A percentile compares a stretch with the other conserved stretches of the same genome.
Evolutionary conservation across 2,329 filamentous ascomycete species (phyloP).

Genomic region (Phialophora verrucosa): DNA sequence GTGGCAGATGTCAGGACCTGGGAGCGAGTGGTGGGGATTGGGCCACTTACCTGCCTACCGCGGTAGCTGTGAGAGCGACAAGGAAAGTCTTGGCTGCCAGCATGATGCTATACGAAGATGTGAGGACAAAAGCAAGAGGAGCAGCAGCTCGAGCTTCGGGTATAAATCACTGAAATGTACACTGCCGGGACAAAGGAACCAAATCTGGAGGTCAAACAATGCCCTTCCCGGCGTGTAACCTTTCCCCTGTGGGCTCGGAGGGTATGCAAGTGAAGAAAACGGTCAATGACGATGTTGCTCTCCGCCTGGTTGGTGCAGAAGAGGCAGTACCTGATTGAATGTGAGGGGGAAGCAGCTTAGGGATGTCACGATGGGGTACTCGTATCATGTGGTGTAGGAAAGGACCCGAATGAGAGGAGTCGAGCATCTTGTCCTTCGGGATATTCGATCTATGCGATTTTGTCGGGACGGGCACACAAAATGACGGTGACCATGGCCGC

Average conservation of each 20-base stretch:
- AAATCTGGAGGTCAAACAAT: slow-evolving; percentile 13
- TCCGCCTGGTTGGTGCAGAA: not conserved
- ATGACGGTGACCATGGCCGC: slow-evolving; percentile 9
- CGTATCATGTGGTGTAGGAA: slow-evolving; percentile 22
- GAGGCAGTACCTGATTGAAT: not conserved
- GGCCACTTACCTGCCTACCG: slow-evolving; percentile 31
- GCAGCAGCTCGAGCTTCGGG: not conserved
- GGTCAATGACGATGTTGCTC: slow-evolving; percentile 6
- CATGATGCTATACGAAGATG: slow-evolving; percentile 17
- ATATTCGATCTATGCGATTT: not conserved
- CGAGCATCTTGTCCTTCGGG: not conserved
- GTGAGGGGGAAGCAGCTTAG: slow-evolving; percentile 8
- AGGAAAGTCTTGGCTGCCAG: slow-evolving; percentile 27
- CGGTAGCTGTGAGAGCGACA: slow-evolving; percentile 27
- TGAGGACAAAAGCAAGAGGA: not conserved
- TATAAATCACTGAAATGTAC: not conserved
- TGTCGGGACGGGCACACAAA: not conserved
- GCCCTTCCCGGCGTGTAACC: slow-evolving; percentile 6
- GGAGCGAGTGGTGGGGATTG: no score
- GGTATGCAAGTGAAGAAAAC: slow-evolving; percentile 1
- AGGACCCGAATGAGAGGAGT: not conserved
- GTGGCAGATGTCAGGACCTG: not conserved
- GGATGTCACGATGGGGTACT: not conserved
- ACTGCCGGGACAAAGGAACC: not conserved
- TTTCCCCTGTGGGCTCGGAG: not conserved